Evolutionary conservation across 257 asterid genomes (phyloP).

Genomic region (Solanum pimpinellifolium): DNA sequence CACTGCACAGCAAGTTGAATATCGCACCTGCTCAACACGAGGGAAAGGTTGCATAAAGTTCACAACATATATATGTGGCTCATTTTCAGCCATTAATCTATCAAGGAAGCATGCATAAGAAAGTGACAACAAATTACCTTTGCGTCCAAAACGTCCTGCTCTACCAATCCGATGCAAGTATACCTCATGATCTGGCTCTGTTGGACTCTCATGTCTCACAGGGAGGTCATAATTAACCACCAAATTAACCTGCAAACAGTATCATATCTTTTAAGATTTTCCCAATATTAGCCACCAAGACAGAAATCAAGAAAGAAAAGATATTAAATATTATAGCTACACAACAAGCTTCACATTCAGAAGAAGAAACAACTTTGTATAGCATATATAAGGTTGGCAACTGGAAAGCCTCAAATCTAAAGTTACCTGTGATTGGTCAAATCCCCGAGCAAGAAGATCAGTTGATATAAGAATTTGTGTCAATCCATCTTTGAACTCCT

Average conservation of each 20-base stretch:
- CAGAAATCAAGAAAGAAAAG: background rate
- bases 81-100: background rate
- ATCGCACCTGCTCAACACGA: constrained; percentile 40
- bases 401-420: background rate
- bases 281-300: background rate
- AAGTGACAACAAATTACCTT: constrained; percentile 33
- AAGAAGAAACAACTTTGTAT: background rate
- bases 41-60: too few relatives aligned
- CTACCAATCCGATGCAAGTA: constrained; percentile 93
- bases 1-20: constrained; percentile 28
- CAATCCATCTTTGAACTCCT: constrained; percentile 78
- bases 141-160: constrained; percentile 99
- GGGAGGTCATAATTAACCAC: constrained; percentile 88
- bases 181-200: constrained; percentile 77
- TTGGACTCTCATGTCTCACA: constrained; percentile 16
- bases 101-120: background rate
- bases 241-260: constrained; percentile 64
- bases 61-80: background rate
- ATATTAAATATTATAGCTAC: background rate
- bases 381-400: background rate
- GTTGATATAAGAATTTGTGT: constrained; percentile 90
- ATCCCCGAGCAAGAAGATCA: constrained; percentile 88
- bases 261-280: background rate
- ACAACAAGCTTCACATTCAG: background rate
- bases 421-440: constrained; percentile 80